phyloP scores from a whole-genome alignment of 352 stramenopile genomes.

The Globisporangium abappressorium region DNA sequence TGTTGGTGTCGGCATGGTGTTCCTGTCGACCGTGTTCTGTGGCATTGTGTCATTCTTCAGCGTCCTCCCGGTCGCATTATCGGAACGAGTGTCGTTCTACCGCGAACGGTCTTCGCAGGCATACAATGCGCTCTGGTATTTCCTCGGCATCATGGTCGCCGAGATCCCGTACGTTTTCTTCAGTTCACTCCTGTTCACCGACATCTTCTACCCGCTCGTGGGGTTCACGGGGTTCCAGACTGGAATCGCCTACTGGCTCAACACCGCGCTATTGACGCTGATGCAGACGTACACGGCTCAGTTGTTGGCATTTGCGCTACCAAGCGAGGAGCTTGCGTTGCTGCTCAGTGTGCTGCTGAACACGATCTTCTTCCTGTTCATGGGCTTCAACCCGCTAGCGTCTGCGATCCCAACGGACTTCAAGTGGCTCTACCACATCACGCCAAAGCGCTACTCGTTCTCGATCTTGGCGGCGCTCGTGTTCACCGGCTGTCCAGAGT shows the following conservation, averaged over 20 bases:
- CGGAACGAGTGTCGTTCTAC: too few relatives aligned
- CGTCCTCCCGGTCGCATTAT: neutral
- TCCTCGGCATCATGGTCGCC: neutral
- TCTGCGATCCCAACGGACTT: neutral
- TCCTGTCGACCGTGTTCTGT: neutral
- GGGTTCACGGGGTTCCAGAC: neutral
- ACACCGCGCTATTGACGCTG: neutral
- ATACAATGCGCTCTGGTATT: too few relatives aligned
- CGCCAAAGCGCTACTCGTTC: slow-evolving; percentile 3
- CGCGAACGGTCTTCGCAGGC: too few relatives aligned
- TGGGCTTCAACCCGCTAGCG: neutral
- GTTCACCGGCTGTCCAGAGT: neutral
- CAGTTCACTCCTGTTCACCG: neutral
- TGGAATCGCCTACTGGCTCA: neutral
- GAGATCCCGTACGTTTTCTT: slow-evolving; percentile 1
- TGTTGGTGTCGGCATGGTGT: neutral
- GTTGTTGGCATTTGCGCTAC: neutral
- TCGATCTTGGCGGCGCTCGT: neutral
- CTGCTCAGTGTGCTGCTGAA: neutral
- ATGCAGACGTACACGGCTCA: slow-evolving; percentile 2
- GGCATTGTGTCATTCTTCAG: slow-evolving; percentile 5
- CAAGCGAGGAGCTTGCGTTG: neutral
- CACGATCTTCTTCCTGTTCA: slow-evolving; percentile 1
- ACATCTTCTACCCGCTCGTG: neutral
- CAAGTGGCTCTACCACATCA: neutral